Conservation (phyloP, 345 rosid species). For the Acer saccharum region DNA sequence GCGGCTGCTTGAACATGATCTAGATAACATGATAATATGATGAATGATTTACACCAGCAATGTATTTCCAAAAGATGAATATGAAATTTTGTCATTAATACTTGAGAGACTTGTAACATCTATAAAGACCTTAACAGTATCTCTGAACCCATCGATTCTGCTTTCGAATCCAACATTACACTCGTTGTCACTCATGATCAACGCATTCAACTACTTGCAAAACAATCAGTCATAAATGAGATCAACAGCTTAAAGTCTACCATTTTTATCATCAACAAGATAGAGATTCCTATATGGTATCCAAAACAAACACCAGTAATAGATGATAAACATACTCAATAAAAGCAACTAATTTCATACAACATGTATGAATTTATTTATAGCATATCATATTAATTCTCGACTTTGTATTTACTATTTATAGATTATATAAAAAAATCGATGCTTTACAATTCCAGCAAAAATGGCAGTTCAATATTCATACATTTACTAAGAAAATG, state of each 20-base stretch:
- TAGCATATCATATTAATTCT: neutral
- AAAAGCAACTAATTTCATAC: neutral
- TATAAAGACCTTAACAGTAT: too few species aligned
- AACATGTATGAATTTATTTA: neutral
- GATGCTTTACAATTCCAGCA: neutral
- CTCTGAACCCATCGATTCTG: too few species aligned
- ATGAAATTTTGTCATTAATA: neutral
- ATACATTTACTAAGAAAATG: neutral
- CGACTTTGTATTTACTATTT: too few species aligned
- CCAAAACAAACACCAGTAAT: neutral
- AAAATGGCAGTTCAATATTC: neutral
- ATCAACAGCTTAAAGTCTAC: neutral
- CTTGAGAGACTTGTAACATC: neutral
- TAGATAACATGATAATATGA: neutral
- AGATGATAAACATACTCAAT: neutral
- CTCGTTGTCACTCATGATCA: too few species aligned
- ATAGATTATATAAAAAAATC: neutral
- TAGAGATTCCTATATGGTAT: too few species aligned
- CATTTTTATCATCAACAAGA: too few species aligned
- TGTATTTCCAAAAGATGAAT: neutral
- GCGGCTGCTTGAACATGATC: neutral
- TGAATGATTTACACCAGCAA: neutral
- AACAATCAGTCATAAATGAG: neutral
- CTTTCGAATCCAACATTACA: too few species aligned
- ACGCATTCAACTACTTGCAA: neutral